Conservation (phyloP, 2,329 filamentous ascomycete species). For the Diatrype stigma region DNA sequence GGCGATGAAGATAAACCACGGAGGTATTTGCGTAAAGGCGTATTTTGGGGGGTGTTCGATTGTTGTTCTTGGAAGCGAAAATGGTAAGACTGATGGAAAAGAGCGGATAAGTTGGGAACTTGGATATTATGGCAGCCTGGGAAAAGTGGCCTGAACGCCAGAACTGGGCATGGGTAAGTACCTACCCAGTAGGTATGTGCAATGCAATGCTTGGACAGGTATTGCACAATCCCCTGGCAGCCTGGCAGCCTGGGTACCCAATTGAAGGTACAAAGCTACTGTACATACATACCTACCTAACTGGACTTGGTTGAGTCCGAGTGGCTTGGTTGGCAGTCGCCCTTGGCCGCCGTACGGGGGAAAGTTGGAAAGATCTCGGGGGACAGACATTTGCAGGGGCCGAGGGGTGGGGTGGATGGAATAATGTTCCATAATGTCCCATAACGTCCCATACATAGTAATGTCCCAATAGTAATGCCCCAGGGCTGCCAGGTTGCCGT, state of each 20-base stretch:
- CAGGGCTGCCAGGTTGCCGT: not conserved
- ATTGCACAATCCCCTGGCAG: too few relatives aligned
- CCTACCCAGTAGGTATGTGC: constrained; percentile 12
- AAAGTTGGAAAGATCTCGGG: too few relatives aligned
- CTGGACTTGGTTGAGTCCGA: too few relatives aligned
- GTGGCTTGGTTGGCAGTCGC: not conserved
- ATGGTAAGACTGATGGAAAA: constrained; percentile 6
- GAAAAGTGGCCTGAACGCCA: constrained; percentile 8
- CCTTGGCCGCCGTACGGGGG: not conserved
- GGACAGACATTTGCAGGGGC: not conserved
- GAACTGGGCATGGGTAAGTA: constrained; percentile 1
- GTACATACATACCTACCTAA: too few relatives aligned
- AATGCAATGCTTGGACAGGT: too few relatives aligned
- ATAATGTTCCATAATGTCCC: too few relatives aligned
- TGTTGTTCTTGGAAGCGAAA: constrained; percentile 1
- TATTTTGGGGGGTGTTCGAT: not conserved
- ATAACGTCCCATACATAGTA: too few relatives aligned
- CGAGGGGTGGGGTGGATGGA: not conserved
- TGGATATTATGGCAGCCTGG: constrained; percentile 10
- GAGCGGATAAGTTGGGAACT: constrained; percentile 14
- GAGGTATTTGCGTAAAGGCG: constrained; percentile 1
- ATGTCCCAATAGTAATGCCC: too few relatives aligned
- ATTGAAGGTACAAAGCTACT: too few relatives aligned
- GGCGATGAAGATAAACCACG: too few relatives aligned
- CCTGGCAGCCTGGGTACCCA: too few relatives aligned